Evolutionary conservation across 1,139 yeast species (phyloP).

Genomic region (Insectozyma bohioensis): DNA sequence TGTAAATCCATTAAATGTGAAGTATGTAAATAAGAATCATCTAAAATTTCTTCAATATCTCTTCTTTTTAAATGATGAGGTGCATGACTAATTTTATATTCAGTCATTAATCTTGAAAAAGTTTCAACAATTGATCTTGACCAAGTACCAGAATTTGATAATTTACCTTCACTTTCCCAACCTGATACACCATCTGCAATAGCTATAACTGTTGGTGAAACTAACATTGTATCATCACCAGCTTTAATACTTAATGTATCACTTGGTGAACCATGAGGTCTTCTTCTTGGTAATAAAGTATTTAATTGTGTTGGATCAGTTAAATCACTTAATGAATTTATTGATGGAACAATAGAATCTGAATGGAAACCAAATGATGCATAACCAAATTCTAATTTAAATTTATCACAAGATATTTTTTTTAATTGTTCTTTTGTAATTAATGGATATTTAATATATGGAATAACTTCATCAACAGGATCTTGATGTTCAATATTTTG

Average conservation of each 20-base stretch:
- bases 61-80: conserved; percentile 46
- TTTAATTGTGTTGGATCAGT: conserved; percentile 50
- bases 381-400: conserved; percentile 45
- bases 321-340: conserved; percentile 52
- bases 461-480: conserved; percentile 29
- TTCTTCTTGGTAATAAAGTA: conserved; percentile 48
- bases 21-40: conserved; percentile 52
- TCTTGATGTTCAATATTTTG: conserved; percentile 13
- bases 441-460: conserved; percentile 44
- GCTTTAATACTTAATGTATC: conserved; percentile 55
- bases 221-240: conserved; percentile 65
- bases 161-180: conserved; percentile 49
- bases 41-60: conserved; percentile 48
- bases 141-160: conserved; percentile 51
- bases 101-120: conserved; percentile 48
- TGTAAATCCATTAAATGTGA: conserved; percentile 55
- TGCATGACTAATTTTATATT: conserved; percentile 40
- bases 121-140: conserved; percentile 57
- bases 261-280: conserved; percentile 54
- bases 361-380: conserved; percentile 54
- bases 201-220: conserved; percentile 54
- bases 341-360: conserved; percentile 34
- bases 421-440: conserved; percentile 43
- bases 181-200: conserved; percentile 66
- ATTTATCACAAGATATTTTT: conserved; percentile 37